phyloP scores from a whole-genome alignment of 805 yeast species.

The Candida glaebosa region DNA sequence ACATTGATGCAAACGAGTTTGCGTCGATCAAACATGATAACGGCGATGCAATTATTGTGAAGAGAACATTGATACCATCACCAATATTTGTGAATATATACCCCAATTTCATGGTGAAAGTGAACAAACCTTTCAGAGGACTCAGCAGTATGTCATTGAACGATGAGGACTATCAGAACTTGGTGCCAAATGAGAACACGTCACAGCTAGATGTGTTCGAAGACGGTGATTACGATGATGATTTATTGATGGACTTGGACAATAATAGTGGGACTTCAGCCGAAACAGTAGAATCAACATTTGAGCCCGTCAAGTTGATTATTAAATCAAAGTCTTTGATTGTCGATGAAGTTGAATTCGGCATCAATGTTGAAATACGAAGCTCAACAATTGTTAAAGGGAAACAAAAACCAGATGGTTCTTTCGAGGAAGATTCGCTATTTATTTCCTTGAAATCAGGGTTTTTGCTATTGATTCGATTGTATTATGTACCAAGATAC shows the following conservation, averaged over 20 bases:
- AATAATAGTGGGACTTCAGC: background rate
- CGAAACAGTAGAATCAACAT: background rate
- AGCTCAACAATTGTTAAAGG: constrained; percentile 28
- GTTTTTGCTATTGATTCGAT: constrained; percentile 33
- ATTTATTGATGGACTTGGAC: constrained; percentile 13
- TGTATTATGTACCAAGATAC: constrained; percentile 33
- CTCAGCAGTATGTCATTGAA: constrained; percentile 31
- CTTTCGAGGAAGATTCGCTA: constrained; percentile 34
- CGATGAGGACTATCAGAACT: constrained; percentile 35
- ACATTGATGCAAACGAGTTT: constrained; percentile 10
- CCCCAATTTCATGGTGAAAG: constrained; percentile 28
- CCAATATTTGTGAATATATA: constrained; percentile 35
- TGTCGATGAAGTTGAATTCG: constrained; percentile 27
- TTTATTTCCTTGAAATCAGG: constrained; percentile 40
- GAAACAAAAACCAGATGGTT: constrained; percentile 9
- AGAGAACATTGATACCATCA: constrained; percentile 38
- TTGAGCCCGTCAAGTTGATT: constrained; percentile 20
- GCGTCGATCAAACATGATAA: constrained; percentile 4
- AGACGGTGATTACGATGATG: constrained; percentile 33
- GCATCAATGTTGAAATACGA: constrained; percentile 29
- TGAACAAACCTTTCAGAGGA: constrained; percentile 30
- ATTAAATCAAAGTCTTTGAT: constrained; percentile 30
- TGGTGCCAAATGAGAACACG: constrained; percentile 31
- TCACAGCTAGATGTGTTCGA: constrained; percentile 37
- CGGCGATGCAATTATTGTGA: constrained; percentile 14